Conservation (phyloP, 129 eudicot genomes). For the Silybum marianum region DNA sequence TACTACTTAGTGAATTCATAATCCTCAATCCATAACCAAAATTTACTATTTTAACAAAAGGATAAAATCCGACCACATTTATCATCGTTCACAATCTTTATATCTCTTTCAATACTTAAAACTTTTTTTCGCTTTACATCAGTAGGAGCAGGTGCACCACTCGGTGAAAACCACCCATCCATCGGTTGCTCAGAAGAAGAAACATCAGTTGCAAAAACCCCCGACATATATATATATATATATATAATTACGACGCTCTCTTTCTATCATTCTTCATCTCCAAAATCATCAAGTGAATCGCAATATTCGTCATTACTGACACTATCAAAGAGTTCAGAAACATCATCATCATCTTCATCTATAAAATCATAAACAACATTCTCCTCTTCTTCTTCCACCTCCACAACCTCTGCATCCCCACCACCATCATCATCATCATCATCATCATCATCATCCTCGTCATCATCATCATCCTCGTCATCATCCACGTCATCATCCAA, state of each 20-base stretch:
- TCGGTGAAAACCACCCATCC: not conserved
- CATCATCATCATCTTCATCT: conserved; percentile 16
- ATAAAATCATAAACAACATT: conserved; percentile 13
- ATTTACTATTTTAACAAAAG: not conserved
- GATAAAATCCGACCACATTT: not conserved
- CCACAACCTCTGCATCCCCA: not conserved
- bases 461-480: not conserved
- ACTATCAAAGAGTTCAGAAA: conserved; percentile 22
- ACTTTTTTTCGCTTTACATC: not conserved
- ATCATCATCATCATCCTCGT: not conserved
- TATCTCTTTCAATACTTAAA: not conserved
- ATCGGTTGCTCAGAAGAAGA: not conserved
- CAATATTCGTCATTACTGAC: conserved; percentile 22
- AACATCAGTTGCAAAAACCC: conserved; percentile 9
- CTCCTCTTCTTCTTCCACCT: conserved; percentile 16
- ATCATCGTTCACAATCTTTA: not conserved
- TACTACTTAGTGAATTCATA: too few species aligned
- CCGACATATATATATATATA: not conserved
- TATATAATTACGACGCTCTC: conserved; percentile 1
- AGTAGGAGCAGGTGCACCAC: not conserved
- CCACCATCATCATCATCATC: not conserved
- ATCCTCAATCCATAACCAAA: too few species aligned
- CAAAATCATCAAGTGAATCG: conserved; percentile 35
- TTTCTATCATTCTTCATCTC: conserved; percentile 24
- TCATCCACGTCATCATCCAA: not conserved